Base-by-base conservation (phyloP, 2,329 filamentous ascomycete species). In the Rhexocercosporidium sp. region DNA sequence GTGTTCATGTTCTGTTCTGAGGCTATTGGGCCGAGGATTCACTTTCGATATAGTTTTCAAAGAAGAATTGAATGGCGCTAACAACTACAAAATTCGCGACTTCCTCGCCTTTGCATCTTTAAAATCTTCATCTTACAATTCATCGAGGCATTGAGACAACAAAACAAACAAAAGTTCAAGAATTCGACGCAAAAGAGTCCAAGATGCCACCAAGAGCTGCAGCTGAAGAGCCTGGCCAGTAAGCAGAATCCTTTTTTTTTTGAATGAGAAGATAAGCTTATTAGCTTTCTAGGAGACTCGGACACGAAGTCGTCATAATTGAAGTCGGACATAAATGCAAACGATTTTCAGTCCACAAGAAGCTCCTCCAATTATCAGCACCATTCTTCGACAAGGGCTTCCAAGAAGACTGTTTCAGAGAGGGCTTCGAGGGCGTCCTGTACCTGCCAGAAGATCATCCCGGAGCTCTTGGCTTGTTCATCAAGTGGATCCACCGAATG, bases 271-370 rank as follows among this genome's bases (percentile, higher is more conserved):
- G 9, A 12, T 3, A 39, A 22, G 12, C 53, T 56, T 6, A 56
- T 8, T 7, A 16, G 9, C 47, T 20, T 12, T 61, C 41, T 3
- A 61, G 59, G 8, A 20, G 39, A 20, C 44, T 61, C 14, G 69
- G 71, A 4, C 22, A 29, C 8, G 64, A 73, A 25, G 47, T 72
- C 1, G 69, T 75, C 7, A 66, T 53, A 1, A 59, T 75, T 16
- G 53, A 53, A n/a, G 74, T 75, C 3, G 75, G 75, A 16, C 56
- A 62, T 7, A 59, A 70, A 37, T 27, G 57, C 29, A 66, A 65
- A n/a, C 49, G 65, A 14, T 76, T 74, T 47, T n/a, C 63, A 3
- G 25, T 75, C 12, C 74, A 75, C 41, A 71, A 72, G 29, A 25
- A 61, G 18, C 44, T 61, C 8, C 16, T 61, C 11, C 27, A 27